Evolutionary conservation across 2,329 filamentous ascomycete species (phyloP).

Genomic region (Cyanodermella asteris): DNA sequence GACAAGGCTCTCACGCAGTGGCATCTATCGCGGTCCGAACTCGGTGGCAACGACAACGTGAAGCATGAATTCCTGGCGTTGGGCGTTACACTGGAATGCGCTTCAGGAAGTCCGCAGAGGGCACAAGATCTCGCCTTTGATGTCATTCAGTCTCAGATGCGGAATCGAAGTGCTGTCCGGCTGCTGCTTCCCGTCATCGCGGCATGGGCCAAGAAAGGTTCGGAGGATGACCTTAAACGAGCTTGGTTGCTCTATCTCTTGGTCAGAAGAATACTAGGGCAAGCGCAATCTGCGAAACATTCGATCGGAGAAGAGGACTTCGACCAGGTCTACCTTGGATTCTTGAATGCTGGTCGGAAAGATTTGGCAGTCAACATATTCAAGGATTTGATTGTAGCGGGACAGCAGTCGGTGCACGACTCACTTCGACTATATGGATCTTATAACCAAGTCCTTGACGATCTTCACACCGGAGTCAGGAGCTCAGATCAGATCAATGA

Average conservation of each 20-base stretch:
- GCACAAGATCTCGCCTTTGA: constrained; percentile 27
- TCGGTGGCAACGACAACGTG: constrained; percentile 23
- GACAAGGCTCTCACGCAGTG: constrained; percentile 40
- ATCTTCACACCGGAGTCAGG: constrained; percentile 19
- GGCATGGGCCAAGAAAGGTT: constrained; percentile 34
- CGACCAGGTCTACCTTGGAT: constrained; percentile 48
- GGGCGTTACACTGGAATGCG: constrained; percentile 29
- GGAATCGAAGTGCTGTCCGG: constrained; percentile 21
- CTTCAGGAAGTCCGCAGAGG: constrained; percentile 22
- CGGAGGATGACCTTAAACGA: constrained; percentile 25
- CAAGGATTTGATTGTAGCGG: constrained; percentile 68
- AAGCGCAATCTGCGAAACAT: too few species aligned
- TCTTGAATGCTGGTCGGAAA: constrained; percentile 42
- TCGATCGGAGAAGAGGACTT: constrained; percentile 58
- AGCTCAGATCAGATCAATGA: constrained; percentile 23
- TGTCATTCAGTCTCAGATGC: constrained; percentile 21
- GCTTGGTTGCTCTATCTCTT: constrained; percentile 48
- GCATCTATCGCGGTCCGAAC: constrained; percentile 32
- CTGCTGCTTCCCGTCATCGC: constrained; percentile 43
- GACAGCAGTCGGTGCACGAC: constrained; percentile 21
- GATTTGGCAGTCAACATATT: constrained; percentile 55
- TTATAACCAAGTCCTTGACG: constrained; percentile 18
- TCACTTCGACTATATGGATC: constrained; percentile 22
- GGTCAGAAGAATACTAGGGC: constrained; percentile 38
- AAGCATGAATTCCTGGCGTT: constrained; percentile 22